Evolutionary conservation across 305 asterid species (phyloP).

Genomic region (Fraxinus albicans): DNA sequence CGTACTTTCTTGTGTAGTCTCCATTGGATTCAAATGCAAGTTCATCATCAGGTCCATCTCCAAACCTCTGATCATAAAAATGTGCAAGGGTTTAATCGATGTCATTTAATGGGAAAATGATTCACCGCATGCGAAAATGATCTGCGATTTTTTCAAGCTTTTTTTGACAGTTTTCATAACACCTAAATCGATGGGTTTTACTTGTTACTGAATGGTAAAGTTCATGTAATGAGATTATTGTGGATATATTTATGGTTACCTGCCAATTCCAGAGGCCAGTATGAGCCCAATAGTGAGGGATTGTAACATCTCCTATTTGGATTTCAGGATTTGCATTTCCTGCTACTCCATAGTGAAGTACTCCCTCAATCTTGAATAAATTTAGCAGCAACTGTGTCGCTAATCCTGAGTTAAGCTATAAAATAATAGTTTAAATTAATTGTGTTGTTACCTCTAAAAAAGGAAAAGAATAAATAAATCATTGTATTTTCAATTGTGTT

Average conservation of each 20-base stretch:
- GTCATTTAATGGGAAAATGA: neutral
- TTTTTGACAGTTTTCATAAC: neutral
- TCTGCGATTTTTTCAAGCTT: neutral
- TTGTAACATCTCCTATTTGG: conserved; percentile 47
- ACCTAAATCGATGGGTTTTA: neutral
- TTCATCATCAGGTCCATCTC: conserved; percentile 40
- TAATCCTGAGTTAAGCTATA: conserved; percentile 44
- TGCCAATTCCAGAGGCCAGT: conserved; percentile 57
- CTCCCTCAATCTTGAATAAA: conserved; percentile 39
- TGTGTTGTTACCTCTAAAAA: neutral
- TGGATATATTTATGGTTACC: conserved; percentile 28
- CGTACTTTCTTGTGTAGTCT: conserved; percentile 54
- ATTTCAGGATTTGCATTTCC: conserved; percentile 45
- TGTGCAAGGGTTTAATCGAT: neutral
- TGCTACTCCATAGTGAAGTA: conserved; percentile 54
- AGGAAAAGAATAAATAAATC: neutral
- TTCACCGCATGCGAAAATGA: neutral
- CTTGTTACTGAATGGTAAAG: neutral
- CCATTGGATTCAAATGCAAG: conserved; percentile 47
- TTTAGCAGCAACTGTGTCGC: conserved; percentile 44
- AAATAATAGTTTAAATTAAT: neutral
- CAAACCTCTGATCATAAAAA: conserved; percentile 37
- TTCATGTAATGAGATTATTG: neutral
- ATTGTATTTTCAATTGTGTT: neutral
- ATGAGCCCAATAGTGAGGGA: conserved; percentile 51